Evolutionary conservation across 2,329 filamentous ascomycete genomes (phyloP), one percentile per base, ranked within the genome.

Genomic region (Dactylellina sp.): DNA sequence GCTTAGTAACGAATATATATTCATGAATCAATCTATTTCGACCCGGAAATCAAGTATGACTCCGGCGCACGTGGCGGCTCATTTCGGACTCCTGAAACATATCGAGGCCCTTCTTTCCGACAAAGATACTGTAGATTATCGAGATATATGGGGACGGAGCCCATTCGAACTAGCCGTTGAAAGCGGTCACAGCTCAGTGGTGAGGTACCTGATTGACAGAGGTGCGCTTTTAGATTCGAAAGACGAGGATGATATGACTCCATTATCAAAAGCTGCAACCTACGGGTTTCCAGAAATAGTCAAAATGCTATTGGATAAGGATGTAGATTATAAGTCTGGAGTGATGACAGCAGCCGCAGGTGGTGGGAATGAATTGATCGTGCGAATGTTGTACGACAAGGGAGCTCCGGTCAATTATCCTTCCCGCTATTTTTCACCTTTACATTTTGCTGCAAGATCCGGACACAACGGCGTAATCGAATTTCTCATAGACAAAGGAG

Each of bases 401-500:
- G 44, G 44, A n/a, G 49, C 49, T 32, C n/a, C 32, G 7, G 14
- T 53, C 7, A 22, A 37, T 28, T 6, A 12, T 5, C 2, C 16
- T 7, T 7, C 16, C 5, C 11, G 22, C 5, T 20, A 25, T 12
- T 22, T 20, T 12, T 11, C 49, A 53, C 49, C 49, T 11, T 22
- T 53, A 24, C n/a, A 20, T 6, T 28, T 28, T 16, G 49, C 49
- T 18, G 52, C 18, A 56, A 16, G n/a, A 5, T 7, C 16, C 4
- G 12, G 40, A 14, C 18, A 44, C 9, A 20, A 46, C 7, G 40
- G 5, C 5, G 37, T 35, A 32, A 22, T 18, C 7, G 42, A 14
- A 37, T 37, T 53, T n/a, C 16, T 56, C 12, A 1, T 56, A 22
- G 20, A 56, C 7, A 39, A 42, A 20, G 52, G 52, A 14, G 52